Evolutionary conservation across 2,329 filamentous ascomycete genomes (phyloP).

Genomic region (Chaetomiaceae sp.): DNA sequence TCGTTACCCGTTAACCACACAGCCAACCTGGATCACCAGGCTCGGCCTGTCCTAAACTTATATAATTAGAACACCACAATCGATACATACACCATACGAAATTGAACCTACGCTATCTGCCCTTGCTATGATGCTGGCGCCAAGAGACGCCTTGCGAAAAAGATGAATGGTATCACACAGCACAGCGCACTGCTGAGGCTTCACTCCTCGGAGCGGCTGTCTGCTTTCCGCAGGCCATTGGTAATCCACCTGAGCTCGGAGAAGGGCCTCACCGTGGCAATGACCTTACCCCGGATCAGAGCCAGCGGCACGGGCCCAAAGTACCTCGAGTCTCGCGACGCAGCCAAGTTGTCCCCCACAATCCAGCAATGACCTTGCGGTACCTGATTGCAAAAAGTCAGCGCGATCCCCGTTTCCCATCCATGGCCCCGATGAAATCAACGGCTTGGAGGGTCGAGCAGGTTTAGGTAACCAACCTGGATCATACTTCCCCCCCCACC

Average conservation of each 20-base stretch:
- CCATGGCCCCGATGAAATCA: too few relatives aligned
- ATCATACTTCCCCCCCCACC: constrained; percentile 51
- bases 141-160: background rate
- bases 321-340: constrained; percentile 78
- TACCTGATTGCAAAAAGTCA: constrained; percentile 49
- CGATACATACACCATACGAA: constrained; percentile 18
- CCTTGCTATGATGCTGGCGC: background rate
- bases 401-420: too few relatives aligned
- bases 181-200: too few relatives aligned
- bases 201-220: background rate
- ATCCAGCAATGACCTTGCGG: constrained; percentile 91
- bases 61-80: constrained; percentile 28
- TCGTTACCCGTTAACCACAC: constrained; percentile 12
- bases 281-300: constrained; percentile 76
- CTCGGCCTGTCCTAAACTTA: constrained; percentile 19
- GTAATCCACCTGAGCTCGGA: constrained; percentile 48
- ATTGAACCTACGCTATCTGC: background rate
- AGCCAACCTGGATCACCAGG: background rate
- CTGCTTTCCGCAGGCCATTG: constrained; percentile 30
- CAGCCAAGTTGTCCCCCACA: constrained; percentile 79
- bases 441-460: too few relatives aligned
- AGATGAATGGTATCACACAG: too few relatives aligned
- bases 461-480: constrained; percentile 59
- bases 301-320: constrained; percentile 85
- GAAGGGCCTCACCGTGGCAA: constrained; percentile 55